A percentile compares a stretch with the other conserved stretches of the same genome.
phyloP scores from a whole-genome alignment of 2,329 filamentous ascomycete species.

The Clarireedia monteithiana region DNA sequence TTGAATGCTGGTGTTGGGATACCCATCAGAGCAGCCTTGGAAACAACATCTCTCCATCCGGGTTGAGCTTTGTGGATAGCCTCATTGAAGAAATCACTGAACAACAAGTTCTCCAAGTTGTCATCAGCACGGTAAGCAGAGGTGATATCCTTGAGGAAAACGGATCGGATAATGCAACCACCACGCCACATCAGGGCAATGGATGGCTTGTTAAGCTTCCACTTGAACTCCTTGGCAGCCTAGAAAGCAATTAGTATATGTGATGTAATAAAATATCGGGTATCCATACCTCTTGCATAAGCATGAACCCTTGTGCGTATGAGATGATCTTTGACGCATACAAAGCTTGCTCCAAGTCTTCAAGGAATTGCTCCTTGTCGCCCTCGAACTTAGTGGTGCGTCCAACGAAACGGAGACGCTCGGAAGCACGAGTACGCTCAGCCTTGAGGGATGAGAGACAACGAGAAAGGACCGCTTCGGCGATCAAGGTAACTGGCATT shows the following conservation, averaged over 20 bases:
- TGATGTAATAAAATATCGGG: neutral
- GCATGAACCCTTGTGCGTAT: conserved; percentile 99
- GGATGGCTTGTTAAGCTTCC: conserved; percentile 99
- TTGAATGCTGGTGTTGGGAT: conserved; percentile 96
- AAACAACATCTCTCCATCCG: conserved; percentile 85
- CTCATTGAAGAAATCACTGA: conserved; percentile 99
- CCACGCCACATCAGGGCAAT: conserved; percentile 99
- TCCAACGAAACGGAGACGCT: conserved; percentile 65
- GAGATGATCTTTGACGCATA: conserved; percentile 99
- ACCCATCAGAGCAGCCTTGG: conserved; percentile 87
- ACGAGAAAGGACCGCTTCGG: conserved; percentile 90
- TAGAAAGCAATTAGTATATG: conserved; percentile 33
- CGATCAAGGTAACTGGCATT: conserved; percentile 97
- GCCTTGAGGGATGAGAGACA: conserved; percentile 92
- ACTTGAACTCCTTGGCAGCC: conserved; percentile 91
- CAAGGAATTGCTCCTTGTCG: conserved; percentile 87
- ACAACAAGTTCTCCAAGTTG: conserved; percentile 94
- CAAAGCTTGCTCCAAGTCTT: conserved; percentile 95
- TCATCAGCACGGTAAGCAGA: conserved; percentile 90
- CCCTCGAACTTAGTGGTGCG: conserved; percentile 76
- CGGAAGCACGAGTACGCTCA: conserved; percentile 78
- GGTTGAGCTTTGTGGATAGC: conserved; percentile 94
- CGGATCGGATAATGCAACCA: conserved; percentile 98
- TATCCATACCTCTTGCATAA: conserved; percentile 79
- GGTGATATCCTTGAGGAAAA: conserved; percentile 99